Percentiles rank a stretch among this genome's conserved stretches.
Conservation (phyloP, 345 rosid genomes). For the Citrus medica region DNA sequence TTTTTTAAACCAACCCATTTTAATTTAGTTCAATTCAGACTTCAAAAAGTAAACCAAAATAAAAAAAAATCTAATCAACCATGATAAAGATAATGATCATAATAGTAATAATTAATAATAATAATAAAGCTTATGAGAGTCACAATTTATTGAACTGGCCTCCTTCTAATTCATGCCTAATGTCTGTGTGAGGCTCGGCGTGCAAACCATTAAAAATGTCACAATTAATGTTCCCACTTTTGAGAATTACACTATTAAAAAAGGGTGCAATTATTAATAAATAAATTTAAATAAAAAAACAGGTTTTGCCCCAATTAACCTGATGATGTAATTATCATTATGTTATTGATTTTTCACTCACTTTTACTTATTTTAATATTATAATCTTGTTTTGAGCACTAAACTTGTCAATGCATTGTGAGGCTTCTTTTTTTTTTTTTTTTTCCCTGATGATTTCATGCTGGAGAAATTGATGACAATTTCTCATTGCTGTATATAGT, state of each 20-base stretch:
- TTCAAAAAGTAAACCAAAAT: no score
- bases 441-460: background rate
- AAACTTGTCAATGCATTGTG: background rate
- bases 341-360: background rate
- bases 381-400: background rate
- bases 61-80: no score
- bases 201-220: background rate
- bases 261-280: conserved; percentile 15
- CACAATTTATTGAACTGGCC: no score
- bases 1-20: no score
- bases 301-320: background rate
- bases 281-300: no score
- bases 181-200: background rate
- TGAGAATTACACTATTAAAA: background rate
- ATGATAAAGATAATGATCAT: no score
- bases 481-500: background rate
- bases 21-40: no score
- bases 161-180: background rate
- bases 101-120: no score
- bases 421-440: background rate
- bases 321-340: background rate
- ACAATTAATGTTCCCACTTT: background rate
- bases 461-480: background rate
- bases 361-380: background rate
- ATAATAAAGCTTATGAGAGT: no score